These are phyloP conservation scores for Aspergillus campestris DNA, from an alignment of 495 filamentous ascomycete species.

Conservation along the genomic window DNA sequence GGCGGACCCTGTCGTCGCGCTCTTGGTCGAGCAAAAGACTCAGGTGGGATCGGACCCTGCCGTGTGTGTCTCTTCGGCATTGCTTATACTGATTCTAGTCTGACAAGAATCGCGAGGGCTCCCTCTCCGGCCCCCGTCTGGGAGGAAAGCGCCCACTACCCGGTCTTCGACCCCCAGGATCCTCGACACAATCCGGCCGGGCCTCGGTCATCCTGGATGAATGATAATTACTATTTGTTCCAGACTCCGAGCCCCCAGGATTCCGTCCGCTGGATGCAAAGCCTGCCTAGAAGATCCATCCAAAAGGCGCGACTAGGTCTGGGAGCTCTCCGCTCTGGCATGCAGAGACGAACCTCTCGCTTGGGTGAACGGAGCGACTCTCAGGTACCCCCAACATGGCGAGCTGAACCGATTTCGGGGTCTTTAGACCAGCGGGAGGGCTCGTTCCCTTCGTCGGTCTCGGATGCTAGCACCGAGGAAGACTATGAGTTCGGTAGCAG, in stretches of 20 bases:
- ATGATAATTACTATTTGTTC: slow-evolving; percentile 7
- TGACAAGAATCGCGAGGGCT: slow-evolving; percentile 3
- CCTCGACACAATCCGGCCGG: slow-evolving; percentile 27
- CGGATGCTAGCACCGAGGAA: slow-evolving; percentile 24
- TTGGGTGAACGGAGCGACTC: neutral
- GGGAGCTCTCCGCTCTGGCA: slow-evolving; percentile 20
- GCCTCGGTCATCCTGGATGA: neutral
- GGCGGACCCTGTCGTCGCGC: slow-evolving; percentile 9
- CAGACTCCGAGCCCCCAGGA: slow-evolving; percentile 6
- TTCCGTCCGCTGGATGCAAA: slow-evolving; percentile 20
- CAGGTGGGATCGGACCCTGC: slow-evolving; percentile 11
- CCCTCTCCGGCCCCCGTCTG: slow-evolving; percentile 16
- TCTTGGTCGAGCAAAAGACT: slow-evolving; percentile 14
- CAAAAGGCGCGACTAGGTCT: slow-evolving; percentile 28
- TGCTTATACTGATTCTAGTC: neutral
- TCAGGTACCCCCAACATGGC: slow-evolving; percentile 2
- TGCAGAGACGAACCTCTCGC: slow-evolving; percentile 14
- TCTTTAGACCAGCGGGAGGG: slow-evolving; percentile 5
- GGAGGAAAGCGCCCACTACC: slow-evolving; percentile 28
- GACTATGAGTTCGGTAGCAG: slow-evolving; percentile 25
- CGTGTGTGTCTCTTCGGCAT: neutral
- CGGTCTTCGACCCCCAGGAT: slow-evolving; percentile 27
- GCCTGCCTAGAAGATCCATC: slow-evolving; percentile 21
- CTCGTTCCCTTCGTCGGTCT: slow-evolving; percentile 12
- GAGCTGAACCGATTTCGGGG: slow-evolving; percentile 5